These are phyloP conservation scores for Astragalus glycyphyllos DNA, from an alignment of 306 rosid species.

Conservation along the genomic window DNA sequence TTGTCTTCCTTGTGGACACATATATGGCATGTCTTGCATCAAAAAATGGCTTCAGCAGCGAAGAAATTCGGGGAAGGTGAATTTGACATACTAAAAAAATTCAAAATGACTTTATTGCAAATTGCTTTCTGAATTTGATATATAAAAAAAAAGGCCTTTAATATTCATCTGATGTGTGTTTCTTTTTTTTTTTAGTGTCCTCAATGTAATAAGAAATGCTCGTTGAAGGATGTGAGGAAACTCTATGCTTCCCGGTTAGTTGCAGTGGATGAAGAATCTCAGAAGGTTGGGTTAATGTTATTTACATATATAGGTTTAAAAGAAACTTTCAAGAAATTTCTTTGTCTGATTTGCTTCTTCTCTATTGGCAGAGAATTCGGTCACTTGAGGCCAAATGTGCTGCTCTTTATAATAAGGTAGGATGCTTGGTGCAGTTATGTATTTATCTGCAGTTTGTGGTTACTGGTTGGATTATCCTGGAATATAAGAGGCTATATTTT, in stretches of 20 bases:
- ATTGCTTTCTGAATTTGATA: neutral
- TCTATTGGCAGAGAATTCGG: slow-evolving; percentile 64
- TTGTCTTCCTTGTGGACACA: slow-evolving; percentile 95
- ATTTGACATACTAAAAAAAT: neutral
- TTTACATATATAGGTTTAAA: neutral
- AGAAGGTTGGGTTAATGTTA: slow-evolving; percentile 59
- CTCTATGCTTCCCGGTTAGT: slow-evolving; percentile 69
- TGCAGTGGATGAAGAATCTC: slow-evolving; percentile 72
- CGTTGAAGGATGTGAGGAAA: slow-evolving; percentile 74
- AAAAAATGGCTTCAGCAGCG: slow-evolving; percentile 73
- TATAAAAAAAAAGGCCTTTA: neutral
- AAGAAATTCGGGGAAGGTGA: slow-evolving; percentile 68
- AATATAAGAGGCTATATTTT: slow-evolving; percentile 29
- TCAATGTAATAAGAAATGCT: slow-evolving; percentile 77
- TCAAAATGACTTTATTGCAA: neutral
- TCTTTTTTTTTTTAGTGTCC: slow-evolving; percentile 64
- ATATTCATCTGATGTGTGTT: slow-evolving; percentile 25
- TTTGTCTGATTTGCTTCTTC: slow-evolving; percentile 25
- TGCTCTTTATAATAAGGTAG: slow-evolving; percentile 73
- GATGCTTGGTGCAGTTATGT: slow-evolving; percentile 1
- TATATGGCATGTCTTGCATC: slow-evolving; percentile 88
- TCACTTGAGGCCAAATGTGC: slow-evolving; percentile 74
- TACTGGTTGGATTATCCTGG: neutral
- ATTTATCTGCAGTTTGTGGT: neutral
- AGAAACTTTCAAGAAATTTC: slow-evolving; percentile 7